Evolutionary conservation across 2,329 filamentous ascomycete species (phyloP).

Genomic region (Helotiales sp.): DNA sequence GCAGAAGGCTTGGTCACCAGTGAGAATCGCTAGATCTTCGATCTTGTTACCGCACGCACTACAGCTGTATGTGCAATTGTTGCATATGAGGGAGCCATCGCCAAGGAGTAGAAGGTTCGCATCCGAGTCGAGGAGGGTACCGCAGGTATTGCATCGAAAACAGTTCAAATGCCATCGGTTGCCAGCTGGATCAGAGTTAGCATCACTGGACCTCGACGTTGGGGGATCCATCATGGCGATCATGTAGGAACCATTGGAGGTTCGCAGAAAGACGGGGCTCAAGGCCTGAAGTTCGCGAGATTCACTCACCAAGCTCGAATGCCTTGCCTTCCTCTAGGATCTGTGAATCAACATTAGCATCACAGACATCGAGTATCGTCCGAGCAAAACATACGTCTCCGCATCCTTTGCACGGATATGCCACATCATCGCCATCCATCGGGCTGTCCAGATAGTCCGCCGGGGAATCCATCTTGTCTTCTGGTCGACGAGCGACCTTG

Average conservation of each 20-base stretch:
- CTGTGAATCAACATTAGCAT: conserved; percentile 48
- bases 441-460: conserved; percentile 53
- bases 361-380: conserved; percentile 13
- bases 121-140: conserved; percentile 94
- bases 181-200: conserved; percentile 61
- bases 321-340: conserved; percentile 98
- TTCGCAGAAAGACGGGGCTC: neutral
- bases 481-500: conserved; percentile 14
- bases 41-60: conserved; percentile 97
- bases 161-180: conserved; percentile 99
- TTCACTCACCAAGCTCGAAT: conserved; percentile 82
- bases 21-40: conserved; percentile 94
- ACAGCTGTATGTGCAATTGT: conserved; percentile 99
- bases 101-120: conserved; percentile 95
- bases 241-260: neutral
- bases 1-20: conserved; percentile 96
- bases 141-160: conserved; percentile 96
- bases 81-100: conserved; percentile 97
- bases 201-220: conserved; percentile 6
- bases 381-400: conserved; percentile 68
- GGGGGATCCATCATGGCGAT: neutral
- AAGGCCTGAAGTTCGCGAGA: neutral
- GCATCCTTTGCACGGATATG: conserved; percentile 88
- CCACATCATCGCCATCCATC: conserved; percentile 71
- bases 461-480: conserved; percentile 51